Percentiles rank a stretch among this genome's conserved stretches.
Conservation (phyloP, 495 filamentous ascomycete genomes). For the Platismatia glauca region DNA sequence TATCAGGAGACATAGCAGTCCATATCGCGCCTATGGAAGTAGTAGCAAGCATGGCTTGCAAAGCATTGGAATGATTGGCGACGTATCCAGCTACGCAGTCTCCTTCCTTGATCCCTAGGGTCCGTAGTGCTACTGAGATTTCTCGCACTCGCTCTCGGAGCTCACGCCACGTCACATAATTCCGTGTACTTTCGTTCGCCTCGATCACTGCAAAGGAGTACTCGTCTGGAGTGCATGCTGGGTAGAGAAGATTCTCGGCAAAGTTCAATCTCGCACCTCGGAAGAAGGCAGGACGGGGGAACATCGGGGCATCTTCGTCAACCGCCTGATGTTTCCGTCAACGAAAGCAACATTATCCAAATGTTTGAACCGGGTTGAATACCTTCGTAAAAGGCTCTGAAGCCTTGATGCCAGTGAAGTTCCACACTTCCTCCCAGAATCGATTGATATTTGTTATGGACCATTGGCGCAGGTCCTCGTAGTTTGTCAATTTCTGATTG, state of each 20-base stretch:
- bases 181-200: constrained; percentile 60
- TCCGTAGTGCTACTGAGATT: constrained; percentile 62
- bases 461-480: constrained; percentile 71
- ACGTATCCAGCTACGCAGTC: constrained; percentile 78
- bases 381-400: constrained; percentile 56
- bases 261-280: constrained; percentile 72
- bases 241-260: constrained; percentile 84
- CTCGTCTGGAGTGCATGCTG: constrained; percentile 49
- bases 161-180: constrained; percentile 68
- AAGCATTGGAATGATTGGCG: constrained; percentile 74
- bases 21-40: constrained; percentile 78
- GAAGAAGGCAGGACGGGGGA: constrained; percentile 82
- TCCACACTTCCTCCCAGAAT: constrained; percentile 85
- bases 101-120: constrained; percentile 51
- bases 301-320: constrained; percentile 55
- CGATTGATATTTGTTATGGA: constrained; percentile 62
- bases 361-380: constrained; percentile 17
- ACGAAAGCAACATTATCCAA: constrained; percentile 3
- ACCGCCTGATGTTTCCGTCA: constrained; percentile 48
- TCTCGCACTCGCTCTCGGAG: constrained; percentile 66
- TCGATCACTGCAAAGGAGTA: constrained; percentile 57
- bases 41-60: constrained; percentile 79
- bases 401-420: constrained; percentile 63
- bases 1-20: constrained; percentile 82
- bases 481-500: constrained; percentile 49